These are phyloP conservation scores for Tirmania nivea DNA, from an alignment of 495 filamentous ascomycete genomes.

Conservation along the genomic window DNA sequence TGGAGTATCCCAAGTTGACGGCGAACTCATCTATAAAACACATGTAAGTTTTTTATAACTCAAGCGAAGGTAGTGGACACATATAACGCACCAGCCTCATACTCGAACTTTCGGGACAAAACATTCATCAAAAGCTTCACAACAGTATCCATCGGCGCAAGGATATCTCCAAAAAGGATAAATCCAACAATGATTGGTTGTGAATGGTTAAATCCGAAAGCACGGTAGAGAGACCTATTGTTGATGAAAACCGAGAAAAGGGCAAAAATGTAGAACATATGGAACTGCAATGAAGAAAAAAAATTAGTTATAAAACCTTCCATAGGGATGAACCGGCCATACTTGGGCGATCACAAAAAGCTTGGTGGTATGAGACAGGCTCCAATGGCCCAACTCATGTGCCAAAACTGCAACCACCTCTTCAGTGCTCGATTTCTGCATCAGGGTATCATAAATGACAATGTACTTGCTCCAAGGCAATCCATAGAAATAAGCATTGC, in stretches of 20 bases:
- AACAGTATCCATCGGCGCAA: slow-evolving; percentile 74
- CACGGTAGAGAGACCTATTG: slow-evolving; percentile 70
- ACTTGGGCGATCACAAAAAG: slow-evolving; percentile 79
- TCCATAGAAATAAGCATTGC: slow-evolving; percentile 96
- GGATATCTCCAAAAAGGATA: slow-evolving; percentile 82
- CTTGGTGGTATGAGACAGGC: slow-evolving; percentile 76
- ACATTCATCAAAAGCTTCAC: slow-evolving; percentile 93
- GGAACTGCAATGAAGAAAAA: slow-evolving; percentile 30
- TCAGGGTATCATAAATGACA: slow-evolving; percentile 92
- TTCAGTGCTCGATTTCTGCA: slow-evolving; percentile 75
- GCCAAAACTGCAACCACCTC: slow-evolving; percentile 90
- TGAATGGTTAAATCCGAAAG: slow-evolving; percentile 71
- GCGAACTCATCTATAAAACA: slow-evolving; percentile 53
- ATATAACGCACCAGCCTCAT: slow-evolving; percentile 52
- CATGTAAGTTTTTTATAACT: not conserved
- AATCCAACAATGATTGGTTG: slow-evolving; percentile 91
- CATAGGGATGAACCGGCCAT: slow-evolving; percentile 13
- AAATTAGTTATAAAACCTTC: slow-evolving; percentile 15
- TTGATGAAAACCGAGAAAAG: slow-evolving; percentile 95
- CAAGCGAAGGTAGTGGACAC: not conserved
- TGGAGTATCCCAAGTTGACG: slow-evolving; percentile 59
- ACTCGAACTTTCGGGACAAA: slow-evolving; percentile 79
- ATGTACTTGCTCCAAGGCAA: slow-evolving; percentile 99
- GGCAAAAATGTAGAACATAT: slow-evolving; percentile 90
- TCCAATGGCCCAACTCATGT: slow-evolving; percentile 96